These are phyloP conservation scores for Beauveria medogensis DNA, from an alignment of 2,329 filamentous ascomycete species.

Conservation along the genomic window DNA sequence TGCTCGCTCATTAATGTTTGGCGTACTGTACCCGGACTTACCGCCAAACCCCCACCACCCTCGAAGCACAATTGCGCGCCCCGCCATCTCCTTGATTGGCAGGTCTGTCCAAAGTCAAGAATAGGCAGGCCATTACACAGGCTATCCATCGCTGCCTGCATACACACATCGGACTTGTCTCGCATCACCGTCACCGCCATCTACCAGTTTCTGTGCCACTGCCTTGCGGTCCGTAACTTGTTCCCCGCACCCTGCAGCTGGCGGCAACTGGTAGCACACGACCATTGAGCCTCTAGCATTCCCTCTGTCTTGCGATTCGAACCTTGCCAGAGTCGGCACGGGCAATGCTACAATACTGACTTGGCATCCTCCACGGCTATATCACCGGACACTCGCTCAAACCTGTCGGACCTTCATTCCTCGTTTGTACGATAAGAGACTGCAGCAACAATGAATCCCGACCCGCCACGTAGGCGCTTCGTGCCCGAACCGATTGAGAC, in stretches of 20 bases:
- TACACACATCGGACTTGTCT: slow-evolving; percentile 6
- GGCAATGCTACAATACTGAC: neutral
- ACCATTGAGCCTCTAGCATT: neutral
- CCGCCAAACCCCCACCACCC: neutral
- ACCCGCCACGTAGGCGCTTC: slow-evolving; percentile 49
- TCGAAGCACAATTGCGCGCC: slow-evolving; percentile 7
- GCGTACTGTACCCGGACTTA: neutral
- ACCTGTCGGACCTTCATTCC: neutral
- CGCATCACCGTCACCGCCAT: slow-evolving; percentile 7
- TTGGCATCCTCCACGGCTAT: neutral
- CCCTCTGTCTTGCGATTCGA: neutral
- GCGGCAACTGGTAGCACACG: slow-evolving; percentile 4
- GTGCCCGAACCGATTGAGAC: slow-evolving; percentile 66
- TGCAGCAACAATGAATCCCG: slow-evolving; percentile 16
- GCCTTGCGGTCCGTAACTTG: neutral
- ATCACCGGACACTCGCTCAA: neutral
- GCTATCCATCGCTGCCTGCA: slow-evolving; percentile 5
- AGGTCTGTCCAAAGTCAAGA: neutral
- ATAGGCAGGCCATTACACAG: neutral
- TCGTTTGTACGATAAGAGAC: neutral
- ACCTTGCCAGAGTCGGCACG: neutral
- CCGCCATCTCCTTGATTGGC: slow-evolving; percentile 1
- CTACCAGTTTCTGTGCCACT: slow-evolving; percentile 3
- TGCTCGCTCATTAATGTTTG: neutral
- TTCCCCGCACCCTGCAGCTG: neutral